phyloP scores from a whole-genome alignment of 192 early-diverging fungal species.

The Backusella liffmaniae region DNA sequence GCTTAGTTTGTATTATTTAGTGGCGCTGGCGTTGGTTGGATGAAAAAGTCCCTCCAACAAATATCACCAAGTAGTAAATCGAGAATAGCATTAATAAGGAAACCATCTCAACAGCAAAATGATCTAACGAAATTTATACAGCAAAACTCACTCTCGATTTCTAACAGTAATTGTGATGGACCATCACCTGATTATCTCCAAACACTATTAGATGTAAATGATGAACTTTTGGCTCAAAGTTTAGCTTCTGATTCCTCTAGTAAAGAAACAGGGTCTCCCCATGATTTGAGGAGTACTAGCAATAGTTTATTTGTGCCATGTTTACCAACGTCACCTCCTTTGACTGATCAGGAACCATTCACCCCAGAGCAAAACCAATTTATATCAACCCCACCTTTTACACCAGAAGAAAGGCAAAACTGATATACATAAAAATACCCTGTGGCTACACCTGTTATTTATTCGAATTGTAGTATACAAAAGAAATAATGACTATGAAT shows the following conservation, averaged over 20 bases:
- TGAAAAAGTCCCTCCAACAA: not conserved
- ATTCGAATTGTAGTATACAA: too few species aligned
- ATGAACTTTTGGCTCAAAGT: not conserved
- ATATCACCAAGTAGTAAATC: not conserved
- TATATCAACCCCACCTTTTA: not conserved
- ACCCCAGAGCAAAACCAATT: not conserved
- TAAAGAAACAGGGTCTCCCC: not conserved
- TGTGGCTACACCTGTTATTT: too few species aligned
- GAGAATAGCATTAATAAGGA: not conserved
- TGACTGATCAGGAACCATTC: not conserved
- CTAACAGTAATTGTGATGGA: not conserved
- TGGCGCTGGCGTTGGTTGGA: constrained; percentile 39
- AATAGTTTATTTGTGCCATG: not conserved
- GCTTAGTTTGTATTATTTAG: constrained; percentile 9
- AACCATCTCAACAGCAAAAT: not conserved
- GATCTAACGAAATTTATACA: not conserved
- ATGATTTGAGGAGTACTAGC: not conserved
- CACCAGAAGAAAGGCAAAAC: not conserved
- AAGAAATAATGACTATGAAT: too few species aligned
- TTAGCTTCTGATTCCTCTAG: not conserved
- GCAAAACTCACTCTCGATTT: not conserved
- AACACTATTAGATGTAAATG: constrained; percentile 5
- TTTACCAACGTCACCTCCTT: not conserved
- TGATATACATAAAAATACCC: not conserved
- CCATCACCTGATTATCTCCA: not conserved